Evolutionary conservation across 306 rosid species (phyloP), one percentile per base, ranked within the genome.

Genomic region (Casuarina glauca): DNA sequence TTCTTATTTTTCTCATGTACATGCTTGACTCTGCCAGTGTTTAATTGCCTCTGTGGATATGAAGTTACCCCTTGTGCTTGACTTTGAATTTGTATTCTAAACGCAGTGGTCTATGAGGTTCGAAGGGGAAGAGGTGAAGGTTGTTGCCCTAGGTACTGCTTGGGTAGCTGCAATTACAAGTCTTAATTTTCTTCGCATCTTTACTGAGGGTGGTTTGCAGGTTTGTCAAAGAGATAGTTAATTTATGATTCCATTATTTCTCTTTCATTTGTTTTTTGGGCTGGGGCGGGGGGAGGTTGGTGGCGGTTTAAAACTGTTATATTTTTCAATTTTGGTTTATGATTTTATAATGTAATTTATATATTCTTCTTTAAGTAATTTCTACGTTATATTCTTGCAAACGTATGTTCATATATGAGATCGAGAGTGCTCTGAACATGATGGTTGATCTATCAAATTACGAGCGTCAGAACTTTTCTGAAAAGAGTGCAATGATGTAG

Each of bases 91-190:
- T 74, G 39, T 80, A 81, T 67, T 73, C 13, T 50, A 78, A 76
- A 71, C 77, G 15, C 83, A 95, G 97, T 95, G 99, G 97, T 95
- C 97, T 51, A 95, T 95, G 99, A 90, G 99, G 82, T 82, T 95
- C 63, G 99, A 95, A 81, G 91, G 91, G 45, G 99, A 95, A 86
- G 99, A 95, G 83, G 96, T 93, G 75, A 95, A 91, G 85, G 94
- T 58, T 64, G 99, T 95, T 76, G 97, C 96, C 70, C 87, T 91
- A 54, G 99, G 97, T 76, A 54, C 86, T 78, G 82, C 85, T 39
- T 95, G 97, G 99, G 97, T 95, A 74, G 99, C 97, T 32, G 97
- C 99, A 44, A 80, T 86, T 45, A 95, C 99, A 10, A 93, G 91
- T 84, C 91, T 90, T 77, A 88, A 93, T 84, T 93, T 88, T 79